These are phyloP conservation scores for Diaporthe amygdali DNA, from an alignment of 2,329 filamentous ascomycete genomes.

Conservation along the genomic window DNA sequence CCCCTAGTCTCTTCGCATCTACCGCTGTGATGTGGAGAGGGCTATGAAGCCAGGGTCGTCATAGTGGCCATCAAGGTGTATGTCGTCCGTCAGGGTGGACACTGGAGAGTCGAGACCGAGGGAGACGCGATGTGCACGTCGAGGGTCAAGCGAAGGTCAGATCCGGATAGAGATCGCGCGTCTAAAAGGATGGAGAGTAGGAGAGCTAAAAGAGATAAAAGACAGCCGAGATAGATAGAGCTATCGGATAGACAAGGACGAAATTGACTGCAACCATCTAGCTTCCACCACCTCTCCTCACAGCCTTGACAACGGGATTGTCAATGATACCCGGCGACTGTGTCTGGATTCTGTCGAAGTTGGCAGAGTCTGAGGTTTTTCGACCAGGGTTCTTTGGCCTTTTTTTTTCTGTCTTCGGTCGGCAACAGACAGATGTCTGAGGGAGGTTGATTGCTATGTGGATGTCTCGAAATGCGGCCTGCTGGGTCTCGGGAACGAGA, in stretches of 20 bases:
- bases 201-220: constrained; percentile 5
- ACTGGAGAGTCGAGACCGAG: neutral
- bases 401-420: neutral
- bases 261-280: constrained; percentile 19
- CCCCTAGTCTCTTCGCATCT: neutral
- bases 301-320: neutral
- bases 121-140: neutral
- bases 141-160: neutral
- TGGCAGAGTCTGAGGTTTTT: neutral
- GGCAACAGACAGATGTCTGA: neutral
- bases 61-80: constrained; percentile 25
- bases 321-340: neutral
- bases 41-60: constrained; percentile 22
- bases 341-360: neutral
- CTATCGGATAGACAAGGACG: neutral
- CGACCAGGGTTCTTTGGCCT: neutral
- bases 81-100: neutral
- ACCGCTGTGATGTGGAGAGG: neutral
- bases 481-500: constrained; percentile 9
- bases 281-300: constrained; percentile 18
- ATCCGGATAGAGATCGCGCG: neutral
- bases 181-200: neutral
- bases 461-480: constrained; percentile 6
- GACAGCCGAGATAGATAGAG: neutral
- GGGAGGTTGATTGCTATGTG: constrained; percentile 10